Percentiles rank a stretch among this genome's conserved stretches.
phyloP scores from a whole-genome alignment of 1,284 basidiomycete genomes.

The Leccinum cinnamomeum region DNA sequence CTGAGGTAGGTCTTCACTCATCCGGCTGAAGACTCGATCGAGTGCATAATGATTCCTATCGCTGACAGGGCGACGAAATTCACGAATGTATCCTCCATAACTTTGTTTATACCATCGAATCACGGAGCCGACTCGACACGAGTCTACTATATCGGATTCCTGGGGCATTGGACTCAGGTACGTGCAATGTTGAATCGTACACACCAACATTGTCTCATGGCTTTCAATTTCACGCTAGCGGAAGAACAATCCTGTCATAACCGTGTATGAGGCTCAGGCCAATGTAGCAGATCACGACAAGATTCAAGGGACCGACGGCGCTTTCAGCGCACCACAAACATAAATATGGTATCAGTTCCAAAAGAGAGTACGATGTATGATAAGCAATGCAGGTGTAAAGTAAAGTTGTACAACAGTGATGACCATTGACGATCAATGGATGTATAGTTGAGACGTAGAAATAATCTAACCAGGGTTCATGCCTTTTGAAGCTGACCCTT shows the following conservation, averaged over 20 bases:
- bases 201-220: neutral
- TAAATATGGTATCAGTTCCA: slow-evolving; percentile 13
- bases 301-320: slow-evolving; percentile 68
- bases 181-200: slow-evolving; percentile 1
- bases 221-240: slow-evolving; percentile 42
- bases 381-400: slow-evolving; percentile 19
- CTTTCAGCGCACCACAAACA: slow-evolving; percentile 43
- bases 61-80: slow-evolving; percentile 69
- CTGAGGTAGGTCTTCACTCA: slow-evolving; percentile 51
- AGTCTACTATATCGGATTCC: slow-evolving; percentile 76
- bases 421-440: neutral
- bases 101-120: slow-evolving; percentile 70
- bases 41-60: neutral
- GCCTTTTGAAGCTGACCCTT: slow-evolving; percentile 34
- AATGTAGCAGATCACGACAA: slow-evolving; percentile 80
- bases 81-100: slow-evolving; percentile 67
- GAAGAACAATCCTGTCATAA: slow-evolving; percentile 66
- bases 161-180: slow-evolving; percentile 79
- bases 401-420: slow-evolving; percentile 7
- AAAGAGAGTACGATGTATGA: slow-evolving; percentile 4
- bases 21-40: neutral
- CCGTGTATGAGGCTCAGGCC: slow-evolving; percentile 78
- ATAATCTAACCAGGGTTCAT: slow-evolving; percentile 18
- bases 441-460: neutral
- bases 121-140: slow-evolving; percentile 71